Base-by-base conservation (phyloP, 2,329 filamentous ascomycete genomes). In the Ustulina deusta region DNA sequence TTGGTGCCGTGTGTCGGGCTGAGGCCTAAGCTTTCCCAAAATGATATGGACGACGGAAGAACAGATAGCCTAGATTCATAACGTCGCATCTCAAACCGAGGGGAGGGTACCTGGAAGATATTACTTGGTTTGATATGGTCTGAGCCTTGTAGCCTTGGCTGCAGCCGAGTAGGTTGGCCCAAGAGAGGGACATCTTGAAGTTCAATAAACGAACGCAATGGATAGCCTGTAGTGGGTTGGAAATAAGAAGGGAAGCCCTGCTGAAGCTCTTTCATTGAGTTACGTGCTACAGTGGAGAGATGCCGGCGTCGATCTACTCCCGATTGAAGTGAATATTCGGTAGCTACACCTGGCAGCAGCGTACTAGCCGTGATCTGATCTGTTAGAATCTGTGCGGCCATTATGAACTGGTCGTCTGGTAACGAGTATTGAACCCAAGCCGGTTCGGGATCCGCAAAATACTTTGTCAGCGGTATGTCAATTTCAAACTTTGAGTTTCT, bases 11-110 rank as follows among this genome's bases (percentile, higher is more conserved):
- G 88, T 9, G 88, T 87, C 3, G 93, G 93, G 1, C 88, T 88
- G 1, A 97, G 83, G 0, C 92, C 91, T 20, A 97, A 81, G 54
- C 90, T 89, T 75, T 96, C 93, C 93, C 93, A 97, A 75, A 96
- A 97, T 0, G 86, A 82, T 22, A 95, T 82, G 0, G 92, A 91
- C 0, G 92, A 87, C 1, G 93, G 91, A 25, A 95, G 82, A 44
- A 97, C 83, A 11, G 93, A 93, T 63, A 94, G 86, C 55, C 86
- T 87, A 1, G 85, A 85, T 44, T 93, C 91, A 22, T 89, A 87
- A 61, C 93, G 86, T 56, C 90, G 89, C 11, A 97, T 83, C 71
- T 93, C 89, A 42, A 96, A 81, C 74, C 92, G 90, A 1, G 93
- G 92, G 0, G 89, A 83, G 1, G 87, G 86, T 1, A 96, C 87